phyloP scores from a whole-genome alignment of 202 grass and related monocot genomes.

The Dendrocalamus latiflorus region DNA sequence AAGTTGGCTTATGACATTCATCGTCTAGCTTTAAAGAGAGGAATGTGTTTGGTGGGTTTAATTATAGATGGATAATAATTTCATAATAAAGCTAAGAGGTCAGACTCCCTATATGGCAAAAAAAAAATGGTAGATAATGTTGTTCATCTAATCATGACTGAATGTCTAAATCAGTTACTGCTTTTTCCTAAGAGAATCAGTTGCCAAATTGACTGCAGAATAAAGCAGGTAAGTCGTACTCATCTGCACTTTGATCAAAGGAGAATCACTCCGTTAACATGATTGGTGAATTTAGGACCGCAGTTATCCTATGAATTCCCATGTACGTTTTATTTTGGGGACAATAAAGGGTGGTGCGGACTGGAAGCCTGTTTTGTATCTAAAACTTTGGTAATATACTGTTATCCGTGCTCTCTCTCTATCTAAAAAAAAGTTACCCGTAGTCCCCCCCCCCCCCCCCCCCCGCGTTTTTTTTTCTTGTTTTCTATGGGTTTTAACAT shows the following conservation, averaged over 20 bases:
- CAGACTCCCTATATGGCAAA: background rate
- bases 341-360: background rate
- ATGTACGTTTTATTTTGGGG: background rate
- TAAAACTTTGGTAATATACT: background rate
- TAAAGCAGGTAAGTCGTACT: conserved; percentile 5
- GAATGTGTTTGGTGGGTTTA: background rate
- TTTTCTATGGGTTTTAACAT: background rate
- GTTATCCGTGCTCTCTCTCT: background rate
- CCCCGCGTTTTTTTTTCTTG: background rate
- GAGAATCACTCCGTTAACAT: background rate
- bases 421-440: background rate
- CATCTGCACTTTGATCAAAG: background rate
- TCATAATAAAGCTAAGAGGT: background rate
- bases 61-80: background rate
- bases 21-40: background rate
- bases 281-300: background rate
- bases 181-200: background rate
- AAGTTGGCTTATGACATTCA: background rate
- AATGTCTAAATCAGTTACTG: background rate
- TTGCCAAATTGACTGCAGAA: background rate
- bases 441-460: background rate
- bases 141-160: background rate
- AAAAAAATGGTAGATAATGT: background rate
- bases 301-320: background rate
- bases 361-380: background rate